phyloP scores from a whole-genome alignment of 805 yeast genomes.

The Myxozyma udenii region DNA sequence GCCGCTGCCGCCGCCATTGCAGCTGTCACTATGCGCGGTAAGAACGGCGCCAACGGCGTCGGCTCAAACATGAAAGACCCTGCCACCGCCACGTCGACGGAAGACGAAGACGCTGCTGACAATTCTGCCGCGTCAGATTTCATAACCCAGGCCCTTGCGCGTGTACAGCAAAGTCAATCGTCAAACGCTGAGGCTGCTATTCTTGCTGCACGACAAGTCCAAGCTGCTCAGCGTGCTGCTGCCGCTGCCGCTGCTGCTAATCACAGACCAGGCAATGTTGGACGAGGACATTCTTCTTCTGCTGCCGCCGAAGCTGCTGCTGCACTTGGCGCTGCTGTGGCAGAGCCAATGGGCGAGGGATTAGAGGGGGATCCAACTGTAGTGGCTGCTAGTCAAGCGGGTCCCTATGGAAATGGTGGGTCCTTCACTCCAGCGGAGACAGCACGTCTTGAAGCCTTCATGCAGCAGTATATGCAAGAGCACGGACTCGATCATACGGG shows the following conservation, averaged over 20 bases:
- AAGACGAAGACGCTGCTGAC: background rate
- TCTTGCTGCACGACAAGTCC: background rate
- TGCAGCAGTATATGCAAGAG: constrained; percentile 63
- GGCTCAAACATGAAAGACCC: background rate
- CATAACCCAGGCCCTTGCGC: background rate
- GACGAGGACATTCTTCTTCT: too few relatives aligned
- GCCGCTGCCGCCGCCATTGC: constrained; percentile 21
- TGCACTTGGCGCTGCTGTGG: background rate
- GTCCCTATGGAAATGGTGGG: constrained; percentile 31
- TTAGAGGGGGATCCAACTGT: too few relatives aligned
- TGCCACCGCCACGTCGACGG: background rate
- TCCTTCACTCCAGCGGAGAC: constrained; percentile 63
- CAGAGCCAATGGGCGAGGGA: too few relatives aligned
- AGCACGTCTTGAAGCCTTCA: constrained; percentile 67
- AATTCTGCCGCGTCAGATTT: background rate
- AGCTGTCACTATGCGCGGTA: constrained; percentile 1
- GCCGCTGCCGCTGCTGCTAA: constrained; percentile 7
- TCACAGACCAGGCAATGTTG: background rate
- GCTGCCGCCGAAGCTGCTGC: background rate
- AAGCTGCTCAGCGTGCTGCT: too few relatives aligned
- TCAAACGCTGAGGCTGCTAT: background rate
- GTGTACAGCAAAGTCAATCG: background rate
- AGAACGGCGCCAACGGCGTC: background rate
- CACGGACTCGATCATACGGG: constrained; percentile 62
- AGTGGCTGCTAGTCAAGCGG: too few relatives aligned